Base-by-base conservation (phyloP, 306 rosid species). In the Cicer chorassanicum region DNA sequence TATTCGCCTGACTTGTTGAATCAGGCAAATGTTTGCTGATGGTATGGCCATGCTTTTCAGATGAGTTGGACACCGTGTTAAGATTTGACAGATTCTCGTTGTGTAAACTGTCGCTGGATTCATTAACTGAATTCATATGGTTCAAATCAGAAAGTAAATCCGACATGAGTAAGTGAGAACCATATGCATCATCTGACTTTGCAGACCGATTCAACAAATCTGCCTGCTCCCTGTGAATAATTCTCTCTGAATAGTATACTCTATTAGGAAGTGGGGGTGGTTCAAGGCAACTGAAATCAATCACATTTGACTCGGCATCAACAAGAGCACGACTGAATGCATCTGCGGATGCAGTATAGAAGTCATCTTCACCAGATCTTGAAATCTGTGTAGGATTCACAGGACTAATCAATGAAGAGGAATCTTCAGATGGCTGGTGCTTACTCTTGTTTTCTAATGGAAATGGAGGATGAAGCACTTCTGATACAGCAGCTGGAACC, bases 151-250 rank as follows among this genome's bases (percentile, higher is more conserved):
- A 84, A 56, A 65, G 88, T 68, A 90, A 82, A 65, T 87, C 91
- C 73, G 97, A 40, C 71, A 78, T 61, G 38, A 88, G 89, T 77
- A 84, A 85, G 49, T 81, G 94, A 61, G 89, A 77, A 48, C 89
- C 92, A 88, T 86, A 78, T 8, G 87, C 82, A 78, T 89, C 98
- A 65, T 93, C 98, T 19, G 98, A 93, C 66, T 93, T 93, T 73
- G 94, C 72, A 36, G 87, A 89, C 48, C 96, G 83, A 81, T 89
- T 93, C 79, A 86, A 84, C 80, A 87, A 89, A 85, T 91, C 96
- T 65, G 77, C 87, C 81, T 87, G 97, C 74, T 89, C 97, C 85
- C 97, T 84, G 15, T 92, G 98, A 82, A 89, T 84, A 84, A 89
- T 81, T 87, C 94, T 91, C 83, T 91, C 97, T 7, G 98, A 93